Percentiles rank a stretch among this genome's conserved stretches.
These are phyloP conservation scores for Zea luxurians DNA, from an alignment of 176 grass and related monocot species.

Conservation along the genomic window DNA sequence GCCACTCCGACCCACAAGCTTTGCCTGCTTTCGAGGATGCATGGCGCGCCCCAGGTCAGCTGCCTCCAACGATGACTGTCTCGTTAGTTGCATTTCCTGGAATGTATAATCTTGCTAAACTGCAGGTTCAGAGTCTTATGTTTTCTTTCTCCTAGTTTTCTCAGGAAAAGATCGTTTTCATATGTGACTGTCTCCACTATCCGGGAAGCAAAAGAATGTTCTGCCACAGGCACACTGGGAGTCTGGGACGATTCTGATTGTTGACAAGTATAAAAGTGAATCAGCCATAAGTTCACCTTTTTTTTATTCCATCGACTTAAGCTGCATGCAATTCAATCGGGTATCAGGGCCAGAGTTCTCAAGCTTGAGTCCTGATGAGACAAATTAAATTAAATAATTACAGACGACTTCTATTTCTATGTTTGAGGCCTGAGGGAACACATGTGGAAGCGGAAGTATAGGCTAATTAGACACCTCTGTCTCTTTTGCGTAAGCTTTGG, in stretches of 20 bases:
- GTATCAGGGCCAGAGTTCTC: too few species aligned
- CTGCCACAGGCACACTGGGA: constrained; percentile 2
- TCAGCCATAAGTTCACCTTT: too few species aligned
- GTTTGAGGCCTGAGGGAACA: too few species aligned
- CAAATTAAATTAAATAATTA: too few species aligned
- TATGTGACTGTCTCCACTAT: constrained; percentile 28
- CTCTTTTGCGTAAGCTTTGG: too few species aligned
- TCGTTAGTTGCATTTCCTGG: not conserved
- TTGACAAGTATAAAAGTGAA: not conserved
- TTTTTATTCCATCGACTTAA: too few species aligned
- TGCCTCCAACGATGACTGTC: constrained; percentile 2
- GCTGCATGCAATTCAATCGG: too few species aligned
- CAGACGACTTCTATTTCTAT: too few species aligned
- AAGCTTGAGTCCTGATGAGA: too few species aligned
- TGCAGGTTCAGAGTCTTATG: not conserved
- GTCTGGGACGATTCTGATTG: not conserved
- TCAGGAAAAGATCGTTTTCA: constrained; percentile 13
- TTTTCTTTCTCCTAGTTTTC: not conserved
- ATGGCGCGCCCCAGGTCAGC: too few species aligned
- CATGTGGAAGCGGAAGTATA: too few species aligned
- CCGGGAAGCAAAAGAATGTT: not conserved
- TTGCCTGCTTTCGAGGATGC: not conserved
- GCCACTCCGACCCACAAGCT: not conserved
- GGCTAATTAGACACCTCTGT: too few species aligned
- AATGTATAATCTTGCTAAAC: not conserved